Percentiles rank a stretch among this genome's conserved stretches.
Conservation (phyloP, 768 basidiomycete species). For the Xerocomellus amylosporus region DNA sequence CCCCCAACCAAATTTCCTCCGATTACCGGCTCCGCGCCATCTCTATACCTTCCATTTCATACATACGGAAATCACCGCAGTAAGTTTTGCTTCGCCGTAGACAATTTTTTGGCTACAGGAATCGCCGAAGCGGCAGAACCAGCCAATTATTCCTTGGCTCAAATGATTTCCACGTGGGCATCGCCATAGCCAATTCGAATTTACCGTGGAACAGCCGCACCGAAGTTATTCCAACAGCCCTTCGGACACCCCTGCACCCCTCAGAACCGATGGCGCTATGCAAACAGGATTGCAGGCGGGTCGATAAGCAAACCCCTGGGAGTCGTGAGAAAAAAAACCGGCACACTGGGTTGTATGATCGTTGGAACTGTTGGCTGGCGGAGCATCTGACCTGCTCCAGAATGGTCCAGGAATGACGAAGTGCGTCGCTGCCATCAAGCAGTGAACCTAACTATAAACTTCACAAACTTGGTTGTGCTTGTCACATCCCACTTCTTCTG, state of each 20-base stretch:
- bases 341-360: no score
- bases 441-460: not conserved
- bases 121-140: not conserved
- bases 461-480: not conserved
- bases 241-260: no score
- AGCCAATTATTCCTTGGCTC: not conserved
- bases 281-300: no score
- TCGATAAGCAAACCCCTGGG: no score
- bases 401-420: no score
- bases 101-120: not conserved
- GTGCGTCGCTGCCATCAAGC: not conserved
- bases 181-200: not conserved
- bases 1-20: constrained; percentile 4
- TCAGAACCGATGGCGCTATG: no score
- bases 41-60: not conserved
- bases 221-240: no score
- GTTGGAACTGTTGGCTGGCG: no score
- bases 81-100: not conserved
- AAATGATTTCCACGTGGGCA: not conserved
- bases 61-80: constrained; percentile 1
- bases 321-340: no score
- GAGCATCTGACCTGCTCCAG: no score
- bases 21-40: constrained; percentile 3
- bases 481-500: no score
- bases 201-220: no score